A percentile compares a stretch with the other conserved stretches of the same genome.
These are phyloP conservation scores for Cutaneotrichosporon spelunceum DNA, from an alignment of 1,284 basidiomycete genomes.

Conservation along the genomic window DNA sequence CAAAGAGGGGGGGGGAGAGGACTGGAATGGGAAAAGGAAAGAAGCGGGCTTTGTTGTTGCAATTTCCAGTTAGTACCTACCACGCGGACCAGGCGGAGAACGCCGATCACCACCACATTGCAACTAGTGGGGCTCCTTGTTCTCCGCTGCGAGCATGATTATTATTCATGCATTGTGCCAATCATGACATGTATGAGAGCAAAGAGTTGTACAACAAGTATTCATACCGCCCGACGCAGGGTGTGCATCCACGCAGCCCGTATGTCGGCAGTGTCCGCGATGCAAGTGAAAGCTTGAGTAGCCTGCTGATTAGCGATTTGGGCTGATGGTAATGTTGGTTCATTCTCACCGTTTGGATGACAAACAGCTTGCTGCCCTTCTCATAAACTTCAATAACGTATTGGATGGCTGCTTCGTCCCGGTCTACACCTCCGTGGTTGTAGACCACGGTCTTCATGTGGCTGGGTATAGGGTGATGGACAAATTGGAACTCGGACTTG, in stretches of 20 bases:
- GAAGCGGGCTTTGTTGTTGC: not conserved
- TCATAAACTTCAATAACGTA: constrained; percentile 40
- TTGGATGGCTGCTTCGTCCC: constrained; percentile 14
- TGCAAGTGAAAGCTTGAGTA: constrained; percentile 28
- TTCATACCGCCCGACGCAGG: constrained; percentile 20
- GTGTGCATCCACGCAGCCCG: constrained; percentile 40
- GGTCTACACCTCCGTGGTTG: constrained; percentile 8
- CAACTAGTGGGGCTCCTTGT: too few species aligned
- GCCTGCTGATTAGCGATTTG: constrained; percentile 16
- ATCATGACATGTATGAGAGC: not conserved
- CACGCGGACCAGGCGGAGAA: not conserved
- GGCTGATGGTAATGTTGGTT: too few species aligned
- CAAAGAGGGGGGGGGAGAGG: not conserved
- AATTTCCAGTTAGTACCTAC: too few species aligned
- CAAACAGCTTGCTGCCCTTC: constrained; percentile 43
- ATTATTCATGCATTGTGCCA: not conserved
- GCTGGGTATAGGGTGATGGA: constrained; percentile 14
- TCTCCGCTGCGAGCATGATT: not conserved
- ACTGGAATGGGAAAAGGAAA: not conserved
- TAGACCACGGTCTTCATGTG: not conserved
- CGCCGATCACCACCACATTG: too few species aligned
- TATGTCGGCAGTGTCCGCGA: constrained; percentile 38
- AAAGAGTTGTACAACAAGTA: constrained; percentile 11
- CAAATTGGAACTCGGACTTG: constrained; percentile 26
- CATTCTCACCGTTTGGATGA: constrained; percentile 44